A percentile compares a stretch with the other conserved stretches of the same genome.
phyloP scores from a whole-genome alignment of 1,284 basidiomycete species.

The Coriolopsis trogii region DNA sequence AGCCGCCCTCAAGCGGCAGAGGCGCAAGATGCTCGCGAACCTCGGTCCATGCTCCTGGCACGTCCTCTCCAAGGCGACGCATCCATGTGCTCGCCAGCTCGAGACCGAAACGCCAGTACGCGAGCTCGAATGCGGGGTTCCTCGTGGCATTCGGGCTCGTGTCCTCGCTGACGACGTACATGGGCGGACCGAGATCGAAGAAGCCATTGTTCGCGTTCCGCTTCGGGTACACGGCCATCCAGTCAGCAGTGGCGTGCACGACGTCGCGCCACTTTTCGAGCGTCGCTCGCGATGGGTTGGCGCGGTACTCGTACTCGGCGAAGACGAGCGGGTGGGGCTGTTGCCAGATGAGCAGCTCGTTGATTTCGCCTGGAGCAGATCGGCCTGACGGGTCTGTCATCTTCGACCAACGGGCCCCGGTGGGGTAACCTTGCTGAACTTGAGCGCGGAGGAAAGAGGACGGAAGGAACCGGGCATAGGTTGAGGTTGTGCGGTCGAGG shows the following conservation, averaged over 20 bases:
- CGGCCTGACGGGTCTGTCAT: constrained; percentile 65
- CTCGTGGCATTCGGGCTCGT: constrained; percentile 54
- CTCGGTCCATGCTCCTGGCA: constrained; percentile 45
- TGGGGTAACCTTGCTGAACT: constrained; percentile 51
- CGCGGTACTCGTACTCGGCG: constrained; percentile 59
- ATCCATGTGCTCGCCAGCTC: constrained; percentile 53
- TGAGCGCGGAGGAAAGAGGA: constrained; percentile 49
- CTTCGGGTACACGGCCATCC: constrained; percentile 61
- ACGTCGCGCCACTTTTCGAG: constrained; percentile 54
- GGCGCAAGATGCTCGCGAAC: constrained; percentile 51
- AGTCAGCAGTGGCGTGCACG: constrained; percentile 56
- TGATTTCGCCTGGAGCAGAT: constrained; percentile 60
- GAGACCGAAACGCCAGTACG: constrained; percentile 60
- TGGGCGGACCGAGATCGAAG: constrained; percentile 60
- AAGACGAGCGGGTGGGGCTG: constrained; percentile 62
- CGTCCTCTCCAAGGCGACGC: constrained; percentile 41
- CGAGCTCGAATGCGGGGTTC: constrained; percentile 60
- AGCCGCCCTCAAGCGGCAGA: constrained; percentile 50
- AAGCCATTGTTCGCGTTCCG: constrained; percentile 47
- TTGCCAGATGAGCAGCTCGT: constrained; percentile 65
- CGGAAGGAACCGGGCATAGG: constrained; percentile 52
- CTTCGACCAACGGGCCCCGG: constrained; percentile 63
- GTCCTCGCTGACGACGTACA: constrained; percentile 61
- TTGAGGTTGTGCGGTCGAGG: constrained; percentile 43
- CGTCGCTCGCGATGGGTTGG: constrained; percentile 41